Evolutionary conservation across 768 basidiomycete species (phyloP), one percentile per base, ranked within the genome.

Genomic region (Boletellus emodensis): DNA sequence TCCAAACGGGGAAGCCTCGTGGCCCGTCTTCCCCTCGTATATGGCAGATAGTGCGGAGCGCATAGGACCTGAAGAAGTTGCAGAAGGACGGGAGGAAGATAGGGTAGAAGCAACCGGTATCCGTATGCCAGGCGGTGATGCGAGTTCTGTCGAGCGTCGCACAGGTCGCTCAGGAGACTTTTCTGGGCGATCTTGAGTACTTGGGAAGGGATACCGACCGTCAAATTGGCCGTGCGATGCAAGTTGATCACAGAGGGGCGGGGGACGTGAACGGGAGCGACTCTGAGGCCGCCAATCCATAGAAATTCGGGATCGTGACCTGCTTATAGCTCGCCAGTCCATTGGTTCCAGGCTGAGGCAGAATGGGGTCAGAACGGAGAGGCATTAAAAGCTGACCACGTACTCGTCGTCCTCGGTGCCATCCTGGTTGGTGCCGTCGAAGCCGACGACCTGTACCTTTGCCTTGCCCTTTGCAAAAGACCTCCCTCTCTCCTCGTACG

Each of bases 251-350:
- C 80, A 77, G 42, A 77, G 61, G 56, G 82, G 81, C 28, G 87
- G 82, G 17, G 87, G 84, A 34, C 90, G 80, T 39, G 87, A 89
- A 46, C 86, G 81, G 28, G 88, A 90, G 48, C 87, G 83, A 68
- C 82, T 84, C 46, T 83, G 71, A 32, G 88, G 84, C 49, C 85
- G 76, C 92, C 92, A 94, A 66, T 94, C 92, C 89, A 94, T 92
- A 18, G 88, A 85, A 59, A 86, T 85, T 20, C 93, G 82, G 13
- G 93, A 94, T 60, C 92, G 81, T 22, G 93, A 95, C 55, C 93
- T 80, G 69, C 91, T 94, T 65, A 92, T 83, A 30, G 89, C 84
- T 43, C 92, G 79, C 94, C 93, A 96, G 63, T 95, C 94, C 93
- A 96, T 96, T 24, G 83, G 71, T 40, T 79, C 78, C 47, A 75